phyloP scores from a whole-genome alignment of 352 stramenopile species.

The Phytophthora colocasiae region DNA sequence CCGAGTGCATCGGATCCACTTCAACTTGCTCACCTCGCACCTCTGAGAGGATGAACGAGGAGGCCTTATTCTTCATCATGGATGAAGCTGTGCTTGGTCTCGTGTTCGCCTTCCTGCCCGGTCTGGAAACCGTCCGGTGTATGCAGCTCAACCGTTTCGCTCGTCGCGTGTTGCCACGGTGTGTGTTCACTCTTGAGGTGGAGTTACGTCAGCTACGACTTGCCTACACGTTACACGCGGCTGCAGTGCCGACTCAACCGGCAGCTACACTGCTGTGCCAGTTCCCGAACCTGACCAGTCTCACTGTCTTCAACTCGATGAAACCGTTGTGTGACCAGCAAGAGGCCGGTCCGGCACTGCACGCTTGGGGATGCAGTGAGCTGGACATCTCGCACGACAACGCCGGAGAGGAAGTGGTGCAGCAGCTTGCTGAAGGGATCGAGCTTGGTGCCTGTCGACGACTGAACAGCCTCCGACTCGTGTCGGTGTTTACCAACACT shows the following conservation, averaged over 20 bases:
- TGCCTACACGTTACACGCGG: constrained; percentile 43
- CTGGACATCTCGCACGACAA: constrained; percentile 85
- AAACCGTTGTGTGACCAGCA: constrained; percentile 64
- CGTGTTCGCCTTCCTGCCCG: constrained; percentile 76
- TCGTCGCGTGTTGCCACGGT: constrained; percentile 56
- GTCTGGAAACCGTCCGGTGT: constrained; percentile 70
- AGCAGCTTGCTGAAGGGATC: constrained; percentile 73
- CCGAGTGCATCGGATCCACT: constrained; percentile 36
- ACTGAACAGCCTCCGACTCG: constrained; percentile 62
- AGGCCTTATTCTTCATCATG: constrained; percentile 63
- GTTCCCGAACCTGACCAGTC: constrained; percentile 63
- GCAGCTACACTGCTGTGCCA: constrained; percentile 52
- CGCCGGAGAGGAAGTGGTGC: constrained; percentile 67
- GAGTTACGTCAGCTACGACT: constrained; percentile 57
- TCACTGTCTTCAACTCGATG: constrained; percentile 67
- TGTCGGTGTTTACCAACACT: constrained; percentile 85
- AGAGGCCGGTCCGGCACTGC: constrained; percentile 57
- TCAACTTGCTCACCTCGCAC: constrained; percentile 28
- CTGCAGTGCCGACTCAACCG: constrained; percentile 32
- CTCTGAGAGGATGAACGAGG: constrained; percentile 14
- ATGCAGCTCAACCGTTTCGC: constrained; percentile 73
- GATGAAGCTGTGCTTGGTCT: constrained; percentile 75
- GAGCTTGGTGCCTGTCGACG: constrained; percentile 65
- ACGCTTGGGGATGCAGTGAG: constrained; percentile 81
- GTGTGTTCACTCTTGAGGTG: constrained; percentile 65